A percentile compares a stretch with the other conserved stretches of the same genome.
These are phyloP conservation scores for Cladosporium sp. DNA, from an alignment of 2,329 filamentous ascomycete genomes.

Conservation along the genomic window DNA sequence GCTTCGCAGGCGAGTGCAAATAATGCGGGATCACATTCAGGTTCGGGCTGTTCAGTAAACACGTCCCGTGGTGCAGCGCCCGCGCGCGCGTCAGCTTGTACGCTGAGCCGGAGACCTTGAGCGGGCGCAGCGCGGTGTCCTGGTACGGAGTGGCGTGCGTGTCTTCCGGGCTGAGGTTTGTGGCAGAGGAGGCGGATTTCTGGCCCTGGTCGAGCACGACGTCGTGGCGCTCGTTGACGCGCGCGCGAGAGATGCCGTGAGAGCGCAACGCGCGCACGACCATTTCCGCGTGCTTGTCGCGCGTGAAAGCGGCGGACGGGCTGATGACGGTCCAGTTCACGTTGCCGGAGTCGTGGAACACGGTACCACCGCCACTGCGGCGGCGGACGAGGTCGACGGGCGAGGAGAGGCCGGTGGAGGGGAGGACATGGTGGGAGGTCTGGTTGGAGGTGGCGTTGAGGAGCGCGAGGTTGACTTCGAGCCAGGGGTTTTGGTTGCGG, in stretches of 20 bases:
- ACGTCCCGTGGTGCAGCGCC: constrained; percentile 89
- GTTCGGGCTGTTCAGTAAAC: constrained; percentile 71
- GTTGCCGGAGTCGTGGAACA: constrained; percentile 91
- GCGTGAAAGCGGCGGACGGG: constrained; percentile 67
- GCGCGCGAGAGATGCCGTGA: constrained; percentile 53
- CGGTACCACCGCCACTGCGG: constrained; percentile 81
- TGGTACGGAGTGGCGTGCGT: constrained; percentile 42
- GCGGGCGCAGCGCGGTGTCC: constrained; percentile 29
- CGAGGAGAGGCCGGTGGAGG: constrained; percentile 25
- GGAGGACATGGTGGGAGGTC: constrained; percentile 28
- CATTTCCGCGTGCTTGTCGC: constrained; percentile 87
- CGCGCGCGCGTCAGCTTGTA: constrained; percentile 82
- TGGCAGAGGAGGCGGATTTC: constrained; percentile 7
- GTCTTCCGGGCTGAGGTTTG: constrained; percentile 29
- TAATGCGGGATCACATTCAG: constrained; percentile 62
- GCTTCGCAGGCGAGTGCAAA: constrained; percentile 69
- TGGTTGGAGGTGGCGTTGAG: constrained; percentile 39
- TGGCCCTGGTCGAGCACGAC: constrained; percentile 65
- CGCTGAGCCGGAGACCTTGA: constrained; percentile 88
- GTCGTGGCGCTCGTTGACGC: constrained; percentile 87
- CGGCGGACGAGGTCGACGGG: constrained; percentile 66
- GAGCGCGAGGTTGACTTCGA: constrained; percentile 70
- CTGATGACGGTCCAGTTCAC: constrained; percentile 92
- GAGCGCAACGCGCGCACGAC: constrained; percentile 71
- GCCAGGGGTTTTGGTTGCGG: constrained; percentile 96